phyloP scores from a whole-genome alignment of 2,329 filamentous ascomycete species.

The Cladosporium sp. region DNA sequence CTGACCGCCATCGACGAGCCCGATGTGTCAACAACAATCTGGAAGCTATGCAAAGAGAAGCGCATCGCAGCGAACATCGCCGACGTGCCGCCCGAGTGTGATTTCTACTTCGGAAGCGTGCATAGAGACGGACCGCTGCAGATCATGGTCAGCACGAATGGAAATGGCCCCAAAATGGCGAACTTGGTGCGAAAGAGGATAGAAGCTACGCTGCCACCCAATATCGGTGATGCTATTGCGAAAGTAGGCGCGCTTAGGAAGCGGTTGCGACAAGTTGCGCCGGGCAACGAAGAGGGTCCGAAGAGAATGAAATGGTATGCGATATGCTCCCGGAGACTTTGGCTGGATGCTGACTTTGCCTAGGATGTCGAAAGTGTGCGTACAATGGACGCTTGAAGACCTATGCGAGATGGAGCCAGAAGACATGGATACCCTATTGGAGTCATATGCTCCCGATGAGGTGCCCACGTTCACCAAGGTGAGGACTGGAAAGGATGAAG shows the following conservation, averaged over 20 bases:
- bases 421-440: slow-evolving; percentile 76
- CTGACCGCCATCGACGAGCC: slow-evolving; percentile 92
- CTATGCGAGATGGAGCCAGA: slow-evolving; percentile 76
- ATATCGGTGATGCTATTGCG: slow-evolving; percentile 80
- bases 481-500: slow-evolving; percentile 36
- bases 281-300: slow-evolving; percentile 66
- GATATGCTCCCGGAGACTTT: too few species aligned
- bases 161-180: slow-evolving; percentile 87
- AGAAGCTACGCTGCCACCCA: slow-evolving; percentile 67
- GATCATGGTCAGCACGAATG: slow-evolving; percentile 98
- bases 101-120: slow-evolving; percentile 97
- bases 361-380: slow-evolving; percentile 90
- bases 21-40: slow-evolving; percentile 81
- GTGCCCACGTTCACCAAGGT: slow-evolving; percentile 43
- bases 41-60: slow-evolving; percentile 84
- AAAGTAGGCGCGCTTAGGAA: slow-evolving; percentile 75
- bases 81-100: slow-evolving; percentile 92
- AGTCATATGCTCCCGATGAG: slow-evolving; percentile 59
- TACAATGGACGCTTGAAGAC: slow-evolving; percentile 78
- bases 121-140: slow-evolving; percentile 93
- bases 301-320: slow-evolving; percentile 94
- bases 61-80: slow-evolving; percentile 91
- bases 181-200: slow-evolving; percentile 82
- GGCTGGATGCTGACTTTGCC: slow-evolving; percentile 31
- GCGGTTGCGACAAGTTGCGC: slow-evolving; percentile 74